Percentiles rank a stretch among this genome's conserved stretches.
These are phyloP conservation scores for Nakazawaea wyomingensis DNA, from an alignment of 805 yeast genomes.

Conservation along the genomic window DNA sequence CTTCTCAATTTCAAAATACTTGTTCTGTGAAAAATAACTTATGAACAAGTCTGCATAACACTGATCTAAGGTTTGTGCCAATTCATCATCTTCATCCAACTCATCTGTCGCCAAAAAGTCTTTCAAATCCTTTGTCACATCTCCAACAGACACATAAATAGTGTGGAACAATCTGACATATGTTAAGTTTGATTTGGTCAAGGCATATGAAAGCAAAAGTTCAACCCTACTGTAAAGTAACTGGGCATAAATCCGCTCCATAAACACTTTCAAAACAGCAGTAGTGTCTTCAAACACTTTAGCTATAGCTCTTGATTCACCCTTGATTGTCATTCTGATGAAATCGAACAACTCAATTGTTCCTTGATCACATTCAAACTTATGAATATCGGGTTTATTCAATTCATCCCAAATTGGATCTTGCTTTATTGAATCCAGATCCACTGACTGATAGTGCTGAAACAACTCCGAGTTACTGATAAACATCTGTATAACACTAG, in stretches of 20 bases:
- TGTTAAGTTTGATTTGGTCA: conserved; percentile 59
- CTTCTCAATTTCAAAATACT: conserved; percentile 69
- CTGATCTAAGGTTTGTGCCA: conserved; percentile 57
- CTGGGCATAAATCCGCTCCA: conserved; percentile 75
- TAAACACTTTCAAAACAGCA: conserved; percentile 58
- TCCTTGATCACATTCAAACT: conserved; percentile 43
- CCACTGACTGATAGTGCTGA: conserved; percentile 38
- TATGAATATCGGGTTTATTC: conserved; percentile 51
- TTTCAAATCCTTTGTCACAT: conserved; percentile 60
- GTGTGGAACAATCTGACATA: conserved; percentile 72
- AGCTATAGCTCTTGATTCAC: conserved; percentile 68
- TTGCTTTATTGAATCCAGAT: conserved; percentile 26
- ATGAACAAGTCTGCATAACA: conserved; percentile 68
- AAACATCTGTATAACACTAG: conserved; percentile 74
- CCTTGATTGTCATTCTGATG: conserved; percentile 52
- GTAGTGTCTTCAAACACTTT: conserved; percentile 71
- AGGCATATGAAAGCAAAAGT: conserved; percentile 55
- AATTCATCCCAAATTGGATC: conserved; percentile 56
- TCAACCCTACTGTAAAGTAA: conserved; percentile 54
- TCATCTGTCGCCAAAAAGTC: conserved; percentile 46
- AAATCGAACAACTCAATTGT: conserved; percentile 52
- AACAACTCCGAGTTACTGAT: conserved; percentile 76
- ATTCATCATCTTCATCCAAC: conserved; percentile 38
- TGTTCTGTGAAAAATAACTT: conserved; percentile 58
- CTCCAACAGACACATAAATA: conserved; percentile 52